phyloP scores from a whole-genome alignment of 768 basidiomycete genomes.

The Lactarius vividus region DNA sequence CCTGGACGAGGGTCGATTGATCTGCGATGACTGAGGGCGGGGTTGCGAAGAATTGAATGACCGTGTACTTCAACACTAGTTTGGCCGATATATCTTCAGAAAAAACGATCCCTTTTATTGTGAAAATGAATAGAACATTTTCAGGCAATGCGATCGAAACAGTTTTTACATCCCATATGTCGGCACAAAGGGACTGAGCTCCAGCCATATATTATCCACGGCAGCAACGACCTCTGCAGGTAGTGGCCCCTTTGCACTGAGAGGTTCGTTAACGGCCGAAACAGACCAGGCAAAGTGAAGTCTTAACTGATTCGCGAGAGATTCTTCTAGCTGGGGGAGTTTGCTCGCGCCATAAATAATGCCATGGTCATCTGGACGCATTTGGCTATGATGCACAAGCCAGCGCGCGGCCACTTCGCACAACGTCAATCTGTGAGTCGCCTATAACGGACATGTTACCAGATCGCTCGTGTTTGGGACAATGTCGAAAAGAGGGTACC shows the following conservation, averaged over 20 bases:
- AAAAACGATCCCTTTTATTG: neutral
- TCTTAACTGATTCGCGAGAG: constrained; percentile 23
- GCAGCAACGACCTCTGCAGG: constrained; percentile 39
- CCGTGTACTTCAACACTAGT: no score
- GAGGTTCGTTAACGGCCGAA: neutral
- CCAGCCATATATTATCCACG: constrained; percentile 39
- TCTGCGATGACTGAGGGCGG: no score
- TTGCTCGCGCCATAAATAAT: constrained; percentile 43
- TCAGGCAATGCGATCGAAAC: neutral
- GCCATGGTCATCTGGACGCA: constrained; percentile 34
- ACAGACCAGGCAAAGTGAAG: neutral
- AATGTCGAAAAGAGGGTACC: neutral
- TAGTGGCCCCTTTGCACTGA: constrained; percentile 35
- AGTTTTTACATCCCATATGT: constrained; percentile 25
- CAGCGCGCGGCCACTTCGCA: constrained; percentile 43
- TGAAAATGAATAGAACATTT: neutral
- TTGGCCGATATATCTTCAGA: neutral
- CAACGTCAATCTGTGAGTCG: constrained; percentile 35
- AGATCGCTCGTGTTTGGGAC: neutral
- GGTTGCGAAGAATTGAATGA: neutral
- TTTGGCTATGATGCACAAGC: constrained; percentile 41
- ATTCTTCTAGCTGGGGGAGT: constrained; percentile 37
- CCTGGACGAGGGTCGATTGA: no score
- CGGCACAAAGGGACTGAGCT: constrained; percentile 28
- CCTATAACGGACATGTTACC: constrained; percentile 30